Evolutionary conservation across 2,329 filamentous ascomycete species (phyloP), one percentile per base, ranked within the genome.

Genomic region (Pseudonectria foliicola): DNA sequence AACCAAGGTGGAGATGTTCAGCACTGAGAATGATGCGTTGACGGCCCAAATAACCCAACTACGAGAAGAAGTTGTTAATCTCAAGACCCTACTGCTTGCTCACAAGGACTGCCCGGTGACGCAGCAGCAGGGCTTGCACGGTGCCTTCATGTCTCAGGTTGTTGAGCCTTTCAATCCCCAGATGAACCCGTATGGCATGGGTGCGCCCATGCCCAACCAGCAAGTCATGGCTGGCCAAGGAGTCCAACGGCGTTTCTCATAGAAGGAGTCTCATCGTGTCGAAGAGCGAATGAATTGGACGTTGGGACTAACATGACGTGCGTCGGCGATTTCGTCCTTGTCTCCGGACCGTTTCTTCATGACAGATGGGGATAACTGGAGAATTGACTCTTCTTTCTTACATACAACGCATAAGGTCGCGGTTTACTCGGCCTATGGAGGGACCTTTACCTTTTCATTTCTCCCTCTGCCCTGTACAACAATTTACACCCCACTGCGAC

Each of bases 81-180:
- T 98, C 27, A 96, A 95, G 68, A 95, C 89, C 0, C 69, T 96
- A 0, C 70, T 98, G 3, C 71, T 96, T 14, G 89, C 89, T 0
- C 92, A 98, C 63, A 96, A 96, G 58, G 90, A 96, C 58, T 96
- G 92, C 49, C 87, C 90, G 0, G 84, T 96, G 7, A 88, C 88
- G 3, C 85, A 93, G 57, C 81, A 86, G 29, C 89, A 95, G 60
- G 62, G 62, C 15, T 67, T 92, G 3, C 72, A 76, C 33, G 63
- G 66, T 4, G 66, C 65, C 1, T 77, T 68, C 44, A 71, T 79
- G 65, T 70, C 73, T 29, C 71, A 72, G 45, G 61, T 68, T 11
- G 70, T 75, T 49, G 71, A 77, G 39, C 64, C 70, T 1, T 75
- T 65, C 44, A 70, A 71, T 37, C 59, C 66, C 0, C 71, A 75